Conservation (phyloP, 2,329 filamentous ascomycete species). For the Sclerotinia trifoliorum region DNA sequence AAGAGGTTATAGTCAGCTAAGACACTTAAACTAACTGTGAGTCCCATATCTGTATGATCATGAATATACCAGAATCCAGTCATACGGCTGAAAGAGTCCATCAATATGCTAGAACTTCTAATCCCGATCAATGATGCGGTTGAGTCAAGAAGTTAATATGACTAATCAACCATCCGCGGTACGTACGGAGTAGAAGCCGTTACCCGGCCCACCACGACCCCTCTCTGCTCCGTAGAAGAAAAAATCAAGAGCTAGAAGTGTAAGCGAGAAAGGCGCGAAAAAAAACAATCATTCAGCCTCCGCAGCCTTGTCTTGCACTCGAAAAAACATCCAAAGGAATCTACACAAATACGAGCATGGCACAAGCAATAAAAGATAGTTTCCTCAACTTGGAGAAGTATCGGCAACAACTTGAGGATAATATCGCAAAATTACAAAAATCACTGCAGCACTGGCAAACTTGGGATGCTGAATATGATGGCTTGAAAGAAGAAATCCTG, state of each 20-base stretch:
- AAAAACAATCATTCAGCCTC: not conserved
- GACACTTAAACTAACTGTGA: not conserved
- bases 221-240: not conserved
- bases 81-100: not conserved
- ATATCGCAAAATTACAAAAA: slow-evolving; percentile 69
- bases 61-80: not conserved
- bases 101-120: too few relatives aligned
- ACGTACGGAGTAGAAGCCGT: not conserved
- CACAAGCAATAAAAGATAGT: slow-evolving; percentile 37
- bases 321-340: not conserved
- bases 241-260: not conserved
- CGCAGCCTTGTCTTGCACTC: not conserved
- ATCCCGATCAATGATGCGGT: not conserved
- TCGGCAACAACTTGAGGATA: slow-evolving; percentile 71
- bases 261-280: not conserved
- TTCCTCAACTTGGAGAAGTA: slow-evolving; percentile 73
- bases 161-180: not conserved
- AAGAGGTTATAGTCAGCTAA: not conserved
- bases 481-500: slow-evolving; percentile 77
- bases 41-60: not conserved
- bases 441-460: slow-evolving; percentile 84
- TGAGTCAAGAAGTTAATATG: not conserved
- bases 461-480: slow-evolving; percentile 90
- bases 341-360: slow-evolving; percentile 27
- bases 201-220: not conserved